These are phyloP conservation scores for Candolleomyces aberdarensis DNA, from an alignment of 768 basidiomycete species.

Conservation along the genomic window DNA sequence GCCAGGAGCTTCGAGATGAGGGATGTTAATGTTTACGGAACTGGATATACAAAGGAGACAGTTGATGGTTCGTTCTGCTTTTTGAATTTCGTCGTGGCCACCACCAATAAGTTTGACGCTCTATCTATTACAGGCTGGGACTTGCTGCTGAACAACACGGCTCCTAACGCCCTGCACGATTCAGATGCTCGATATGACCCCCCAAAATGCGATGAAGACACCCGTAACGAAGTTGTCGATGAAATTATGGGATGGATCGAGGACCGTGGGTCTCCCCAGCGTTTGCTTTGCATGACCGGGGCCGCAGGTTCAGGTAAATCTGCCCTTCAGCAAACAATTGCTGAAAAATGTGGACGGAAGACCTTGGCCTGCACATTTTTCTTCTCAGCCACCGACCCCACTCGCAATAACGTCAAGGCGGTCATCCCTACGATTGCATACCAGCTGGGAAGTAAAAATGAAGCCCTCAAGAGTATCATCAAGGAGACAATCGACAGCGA, in stretches of 20 bases:
- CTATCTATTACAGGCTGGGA: neutral
- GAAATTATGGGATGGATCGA: neutral
- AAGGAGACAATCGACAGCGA: neutral
- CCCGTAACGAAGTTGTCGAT: neutral
- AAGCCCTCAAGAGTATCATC: neutral
- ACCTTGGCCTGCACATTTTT: neutral
- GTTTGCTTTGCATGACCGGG: neutral
- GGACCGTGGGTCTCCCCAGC: neutral
- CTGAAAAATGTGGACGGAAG: neutral
- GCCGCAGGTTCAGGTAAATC: conserved; percentile 3
- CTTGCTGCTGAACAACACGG: neutral
- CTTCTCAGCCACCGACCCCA: neutral
- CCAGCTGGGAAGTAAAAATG: neutral
- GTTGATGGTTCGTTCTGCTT: no score
- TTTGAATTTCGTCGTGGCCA: no score
- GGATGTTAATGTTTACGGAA: no score
- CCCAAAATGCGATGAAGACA: neutral
- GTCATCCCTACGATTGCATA: conserved; percentile 1
- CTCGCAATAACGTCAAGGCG: neutral
- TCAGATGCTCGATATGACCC: neutral
- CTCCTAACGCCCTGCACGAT: neutral
- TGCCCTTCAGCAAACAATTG: neutral
- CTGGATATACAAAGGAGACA: no score
- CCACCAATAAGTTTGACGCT: no score
- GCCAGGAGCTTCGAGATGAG: no score